Base-by-base conservation (phyloP, 1,139 yeast species). In the Sugiyamaella neomexicana region DNA sequence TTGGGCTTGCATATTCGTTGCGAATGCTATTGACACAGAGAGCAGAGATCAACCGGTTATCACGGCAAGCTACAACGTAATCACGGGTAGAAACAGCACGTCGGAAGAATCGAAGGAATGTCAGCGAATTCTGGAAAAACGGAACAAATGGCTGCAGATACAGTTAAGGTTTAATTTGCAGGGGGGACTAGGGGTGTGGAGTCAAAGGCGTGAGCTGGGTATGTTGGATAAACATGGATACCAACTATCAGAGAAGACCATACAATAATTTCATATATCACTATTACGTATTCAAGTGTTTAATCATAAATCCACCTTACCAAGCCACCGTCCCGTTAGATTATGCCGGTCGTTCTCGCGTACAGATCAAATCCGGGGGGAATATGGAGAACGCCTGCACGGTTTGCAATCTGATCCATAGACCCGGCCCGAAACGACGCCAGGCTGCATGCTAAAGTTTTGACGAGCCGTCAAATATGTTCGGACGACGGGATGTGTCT, bases 21-120 rank as follows among this genome's bases (percentile, higher is more conserved):
- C 13, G 38, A n/a, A 5, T 27, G 5, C 9, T 27, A 5, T 27
- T 27, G 31, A 29, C n/a, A 12, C n/a, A 29, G 13, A 2, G 12
- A 20, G 40, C 31, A 34, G n/a, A 16, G 48, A 44, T 44, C 48
- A 12, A 23, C 48, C 48, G 48, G 48, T 44, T 44, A 44, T 31
- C 48, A 34, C 48, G 48, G 48, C 48, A 36, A 34, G 10, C 27
- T 9, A 13, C 10, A 20, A 29, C 10, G 3, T 29, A 29, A 20
- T 29, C 34, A 29, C 34, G 34, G 34, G 34, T 9, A 9, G 34
- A 29, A 12, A 29, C 34, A 29, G 34, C 10, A 5, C n/a, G 34
- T 29, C 34, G 34, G n/a, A 12, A 12, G 34, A 9, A 12, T 29
- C 2, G 8, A 5, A 29, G 34, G 34, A 29, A 29, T 29, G 34